Conservation (phyloP, 192 early-diverging fungal genomes). For the Bifiguratus adelaidae region DNA sequence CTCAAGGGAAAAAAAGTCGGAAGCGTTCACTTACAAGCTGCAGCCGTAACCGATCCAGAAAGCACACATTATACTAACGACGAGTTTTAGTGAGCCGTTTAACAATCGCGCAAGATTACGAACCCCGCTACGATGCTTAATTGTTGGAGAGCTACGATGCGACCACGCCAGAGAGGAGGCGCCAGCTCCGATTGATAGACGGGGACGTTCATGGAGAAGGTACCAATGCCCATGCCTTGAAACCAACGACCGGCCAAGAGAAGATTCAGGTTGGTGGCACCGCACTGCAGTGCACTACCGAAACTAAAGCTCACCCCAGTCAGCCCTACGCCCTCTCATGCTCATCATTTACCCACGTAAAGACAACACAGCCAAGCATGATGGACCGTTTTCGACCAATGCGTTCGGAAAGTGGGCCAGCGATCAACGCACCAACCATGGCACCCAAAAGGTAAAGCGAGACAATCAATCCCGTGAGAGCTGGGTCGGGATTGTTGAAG, state of each 20-base stretch:
- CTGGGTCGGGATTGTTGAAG: constrained; percentile 22
- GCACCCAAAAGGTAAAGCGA: constrained; percentile 42
- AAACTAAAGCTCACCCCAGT: constrained; percentile 40
- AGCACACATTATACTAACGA: too few relatives aligned
- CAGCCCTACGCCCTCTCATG: constrained; percentile 40
- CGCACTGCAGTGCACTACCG: constrained; percentile 49
- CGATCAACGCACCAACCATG: constrained; percentile 41
- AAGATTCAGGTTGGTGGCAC: constrained; percentile 25
- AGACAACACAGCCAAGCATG: constrained; percentile 34
- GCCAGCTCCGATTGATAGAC: constrained; percentile 37
- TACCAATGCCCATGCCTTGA: constrained; percentile 44
- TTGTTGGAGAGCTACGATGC: constrained; percentile 25
- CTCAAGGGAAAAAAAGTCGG: neutral
- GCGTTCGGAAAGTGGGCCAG: constrained; percentile 38
- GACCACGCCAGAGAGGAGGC: constrained; percentile 32
- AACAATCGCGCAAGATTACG: too few relatives aligned
- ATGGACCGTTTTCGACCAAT: constrained; percentile 40
- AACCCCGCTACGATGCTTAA: constrained; percentile 26
- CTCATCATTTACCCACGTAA: too few relatives aligned
- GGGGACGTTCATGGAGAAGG: constrained; percentile 28
- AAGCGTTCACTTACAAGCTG: constrained; percentile 8
- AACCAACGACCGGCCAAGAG: constrained; percentile 52
- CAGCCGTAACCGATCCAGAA: too few relatives aligned
- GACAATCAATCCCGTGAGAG: constrained; percentile 30
- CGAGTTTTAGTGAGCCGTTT: too few relatives aligned